Evolutionary conservation across 441 rosid genomes (phyloP), one percentile per base, ranked within the genome.

Genomic region (Erysimum cheiri): DNA sequence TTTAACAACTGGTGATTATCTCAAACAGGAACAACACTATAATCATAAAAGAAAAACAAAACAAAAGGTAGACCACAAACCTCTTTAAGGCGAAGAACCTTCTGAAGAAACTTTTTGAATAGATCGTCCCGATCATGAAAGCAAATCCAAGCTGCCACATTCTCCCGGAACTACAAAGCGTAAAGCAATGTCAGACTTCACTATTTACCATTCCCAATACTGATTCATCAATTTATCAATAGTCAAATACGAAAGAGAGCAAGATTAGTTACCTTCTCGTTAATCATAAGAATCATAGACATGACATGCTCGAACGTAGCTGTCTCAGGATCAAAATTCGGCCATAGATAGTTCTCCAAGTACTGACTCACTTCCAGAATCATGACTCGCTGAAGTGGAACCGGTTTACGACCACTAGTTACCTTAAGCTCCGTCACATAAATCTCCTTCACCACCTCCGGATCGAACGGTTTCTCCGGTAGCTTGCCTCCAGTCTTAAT

Each of bases 261-360:
- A 15, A n/a, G 4, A 6, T n/a, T 15, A 69, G 22, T 72, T 74
- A 92, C 99, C 99, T 94, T 94, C 87, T 94, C 99, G 70, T 94
- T 94, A 58, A 95, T 82, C 98, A 95, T 95, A 63, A 95, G 88
- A 69, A 92, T 90, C 97, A 95, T 90, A 15, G 98, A 95, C 96
- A 95, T 95, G 8, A 90, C 92, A 77, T 95, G 99, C 87, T 95
- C 98, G 67, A 87, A 92, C 5, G 92, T 81, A 0, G 97, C 95
- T 1, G 91, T 80, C 75, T 83, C 90, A 0, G 93, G 82, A 4
- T 89, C 95, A 56, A 95, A 95, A 78, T 92, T 90, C 8, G 97
- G 99, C 99, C 98, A 92, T 6, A 91, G 80, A 72, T 89, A 92
- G 47, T 95, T 95, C 90, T 95, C 99, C 86, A 95, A 76, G 68